Evolutionary conservation across 805 yeast species (phyloP).

Genomic region (Wickerhamomyces xylosicus): DNA sequence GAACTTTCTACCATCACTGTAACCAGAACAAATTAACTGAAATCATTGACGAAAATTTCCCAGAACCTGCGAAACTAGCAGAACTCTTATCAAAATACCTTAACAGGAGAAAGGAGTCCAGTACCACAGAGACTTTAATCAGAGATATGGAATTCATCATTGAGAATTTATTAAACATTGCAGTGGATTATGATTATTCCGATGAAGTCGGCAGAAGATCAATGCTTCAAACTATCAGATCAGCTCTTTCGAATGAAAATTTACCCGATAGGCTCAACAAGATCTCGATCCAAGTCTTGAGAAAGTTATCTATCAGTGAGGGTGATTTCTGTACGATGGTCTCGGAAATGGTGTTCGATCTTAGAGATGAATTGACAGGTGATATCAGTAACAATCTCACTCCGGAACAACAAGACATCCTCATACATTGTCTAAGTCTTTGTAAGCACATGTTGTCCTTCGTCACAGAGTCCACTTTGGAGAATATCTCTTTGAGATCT

Average conservation of each 20-base stretch:
- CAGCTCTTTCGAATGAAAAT: conserved; percentile 46
- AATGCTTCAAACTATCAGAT: conserved; percentile 50
- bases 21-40: conserved; percentile 38
- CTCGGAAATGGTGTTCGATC: conserved; percentile 78
- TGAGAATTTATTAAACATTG: conserved; percentile 58
- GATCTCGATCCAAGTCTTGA: conserved; percentile 52
- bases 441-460: conserved; percentile 62
- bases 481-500: conserved; percentile 56
- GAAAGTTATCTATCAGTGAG: conserved; percentile 65
- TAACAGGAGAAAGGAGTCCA: conserved; percentile 28
- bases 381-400: conserved; percentile 19
- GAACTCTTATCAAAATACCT: conserved; percentile 47
- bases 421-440: conserved; percentile 55
- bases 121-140: conserved; percentile 29
- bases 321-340: conserved; percentile 77
- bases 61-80: conserved; percentile 70
- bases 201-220: conserved; percentile 87
- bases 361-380: conserved; percentile 44
- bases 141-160: conserved; percentile 63
- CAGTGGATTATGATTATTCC: conserved; percentile 69
- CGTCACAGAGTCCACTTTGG: conserved; percentile 51
- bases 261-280: conserved; percentile 44
- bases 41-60: conserved; percentile 57
- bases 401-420: conserved; percentile 27
- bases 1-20: conserved; percentile 60